Evolutionary conservation across 148 eudicot genomes (phyloP), one percentile per base, ranked within the genome.

Genomic region (Rhododendron williamsianum): DNA sequence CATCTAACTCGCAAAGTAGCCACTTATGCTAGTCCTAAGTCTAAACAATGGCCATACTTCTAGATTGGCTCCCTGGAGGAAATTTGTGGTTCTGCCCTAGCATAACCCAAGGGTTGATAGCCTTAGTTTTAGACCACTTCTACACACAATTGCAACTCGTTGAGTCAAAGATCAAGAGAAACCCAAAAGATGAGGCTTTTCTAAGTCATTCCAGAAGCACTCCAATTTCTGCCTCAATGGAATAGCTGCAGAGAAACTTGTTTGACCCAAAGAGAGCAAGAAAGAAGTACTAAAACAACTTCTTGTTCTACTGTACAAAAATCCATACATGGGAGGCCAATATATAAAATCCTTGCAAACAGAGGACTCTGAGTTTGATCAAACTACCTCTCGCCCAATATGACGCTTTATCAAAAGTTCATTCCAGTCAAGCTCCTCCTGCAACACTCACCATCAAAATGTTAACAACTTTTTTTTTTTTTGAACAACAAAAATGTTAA

Each of bases 381-480:
- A 18, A 36, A 63, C 25, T 93, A 95, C 98, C 97, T 95, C 98
- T 82, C 98, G 91, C 43, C 98, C 98, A 80, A 91, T 88, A 82
- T 93, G 92, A 76, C 90, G 93, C 78, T 86, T 93, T 83, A 96
- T 92, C 90, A 96, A 85, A 73, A 54, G 58, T 87, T 91, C 91
- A 76, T 90, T 90, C 98, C 98, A 96, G 73, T 91, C 93, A 67
- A 96, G 93, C 91, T 96, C 98, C 87, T 91, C 94, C 98, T 95
- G 92, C 78, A 82, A 89, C 78, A 58, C 18, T 18, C 81, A 76
- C 38, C 56, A 78, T n/a, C 43, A 48, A 85, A 76, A 80, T 35
- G 36, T 35, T 0, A 35, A 35, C 36, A 35, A 35, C 3, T 35
- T 35, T 35, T 35, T 35, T 33, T 33, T 33, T 35, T 35, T 35